Conservation (phyloP, 148 eudicot species). For the Simmondsia chinensis region DNA sequence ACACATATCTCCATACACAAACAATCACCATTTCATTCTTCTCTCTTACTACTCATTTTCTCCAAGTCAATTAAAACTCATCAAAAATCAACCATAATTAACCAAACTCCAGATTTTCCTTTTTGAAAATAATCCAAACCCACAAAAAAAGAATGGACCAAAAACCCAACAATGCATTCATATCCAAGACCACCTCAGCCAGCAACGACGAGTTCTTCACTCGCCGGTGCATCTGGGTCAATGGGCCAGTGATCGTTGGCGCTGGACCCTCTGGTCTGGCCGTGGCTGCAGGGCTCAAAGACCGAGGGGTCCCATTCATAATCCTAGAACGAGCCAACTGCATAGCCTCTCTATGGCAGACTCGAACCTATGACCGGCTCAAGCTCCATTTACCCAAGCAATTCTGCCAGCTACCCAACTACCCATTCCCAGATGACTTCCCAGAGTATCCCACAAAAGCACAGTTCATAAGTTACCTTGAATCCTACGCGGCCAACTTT, state of each 20-base stretch:
- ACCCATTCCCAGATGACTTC: constrained; percentile 50
- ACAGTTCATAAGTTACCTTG: constrained; percentile 60
- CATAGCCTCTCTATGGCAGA: constrained; percentile 80
- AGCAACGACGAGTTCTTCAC: constrained; percentile 41
- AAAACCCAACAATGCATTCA: background rate
- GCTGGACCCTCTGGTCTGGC: constrained; percentile 81
- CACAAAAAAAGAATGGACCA: background rate
- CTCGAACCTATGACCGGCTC: constrained; percentile 62
- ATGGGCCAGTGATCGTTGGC: constrained; percentile 74
- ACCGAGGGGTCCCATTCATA: constrained; percentile 54
- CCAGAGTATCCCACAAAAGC: constrained; percentile 68
- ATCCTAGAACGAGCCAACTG: constrained; percentile 73
- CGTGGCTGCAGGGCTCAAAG: constrained; percentile 64
- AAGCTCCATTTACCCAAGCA: constrained; percentile 75
- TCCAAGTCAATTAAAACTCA: background rate
- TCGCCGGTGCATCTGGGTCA: constrained; percentile 48
- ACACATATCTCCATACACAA: constrained; percentile 16
- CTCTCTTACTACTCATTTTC: constrained; percentile 10
- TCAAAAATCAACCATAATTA: constrained; percentile 5
- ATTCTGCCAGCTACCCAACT: constrained; percentile 69
- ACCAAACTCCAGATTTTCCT: background rate
- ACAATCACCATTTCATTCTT: constrained; percentile 8
- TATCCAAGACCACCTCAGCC: constrained; percentile 25
- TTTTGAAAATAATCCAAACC: background rate
- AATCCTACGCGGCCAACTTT: constrained; percentile 45